A percentile compares a stretch with the other conserved stretches of the same genome.
Conservation (phyloP, 1,139 yeast species). For the Kluyveromyces sp. region DNA sequence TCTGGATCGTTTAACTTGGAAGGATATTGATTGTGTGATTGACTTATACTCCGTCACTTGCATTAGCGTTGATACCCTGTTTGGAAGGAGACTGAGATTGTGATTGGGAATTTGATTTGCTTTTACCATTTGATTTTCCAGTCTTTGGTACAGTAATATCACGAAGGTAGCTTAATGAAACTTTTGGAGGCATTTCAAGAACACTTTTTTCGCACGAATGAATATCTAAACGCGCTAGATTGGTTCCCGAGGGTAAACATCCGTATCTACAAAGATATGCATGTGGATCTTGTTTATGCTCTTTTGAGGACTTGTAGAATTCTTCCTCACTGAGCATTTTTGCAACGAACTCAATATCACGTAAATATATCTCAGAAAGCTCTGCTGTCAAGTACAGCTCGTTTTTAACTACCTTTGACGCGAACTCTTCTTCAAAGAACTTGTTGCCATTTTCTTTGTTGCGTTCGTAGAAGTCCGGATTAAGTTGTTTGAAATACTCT, state of each 20-base stretch:
- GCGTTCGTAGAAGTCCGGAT: constrained; percentile 11
- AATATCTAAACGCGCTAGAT: constrained; percentile 17
- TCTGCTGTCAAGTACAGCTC: constrained; percentile 28
- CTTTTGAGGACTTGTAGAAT: constrained; percentile 4
- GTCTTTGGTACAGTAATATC: constrained; percentile 6
- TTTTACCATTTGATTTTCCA: not conserved
- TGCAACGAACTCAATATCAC: constrained; percentile 20
- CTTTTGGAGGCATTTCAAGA: constrained; percentile 18
- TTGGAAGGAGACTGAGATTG: not conserved
- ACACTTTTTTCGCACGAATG: constrained; percentile 13
- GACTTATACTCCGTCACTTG: not conserved
- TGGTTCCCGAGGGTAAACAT: constrained; percentile 16
- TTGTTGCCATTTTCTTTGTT: constrained; percentile 7
- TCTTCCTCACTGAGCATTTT: constrained; percentile 13
- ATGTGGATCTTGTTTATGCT: constrained; percentile 2
- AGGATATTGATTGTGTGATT: not conserved
- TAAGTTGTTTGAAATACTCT: constrained; percentile 11
- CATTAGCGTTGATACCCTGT: not conserved
- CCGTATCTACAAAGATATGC: constrained; percentile 16
- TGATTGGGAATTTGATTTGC: not conserved
- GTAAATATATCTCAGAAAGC: constrained; percentile 23
- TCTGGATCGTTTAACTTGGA: too few species aligned
- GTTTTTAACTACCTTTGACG: constrained; percentile 16
- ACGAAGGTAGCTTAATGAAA: constrained; percentile 22
- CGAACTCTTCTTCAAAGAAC: constrained; percentile 14